phyloP scores from a whole-genome alignment of 768 basidiomycete species.

The Mycena filopes region DNA sequence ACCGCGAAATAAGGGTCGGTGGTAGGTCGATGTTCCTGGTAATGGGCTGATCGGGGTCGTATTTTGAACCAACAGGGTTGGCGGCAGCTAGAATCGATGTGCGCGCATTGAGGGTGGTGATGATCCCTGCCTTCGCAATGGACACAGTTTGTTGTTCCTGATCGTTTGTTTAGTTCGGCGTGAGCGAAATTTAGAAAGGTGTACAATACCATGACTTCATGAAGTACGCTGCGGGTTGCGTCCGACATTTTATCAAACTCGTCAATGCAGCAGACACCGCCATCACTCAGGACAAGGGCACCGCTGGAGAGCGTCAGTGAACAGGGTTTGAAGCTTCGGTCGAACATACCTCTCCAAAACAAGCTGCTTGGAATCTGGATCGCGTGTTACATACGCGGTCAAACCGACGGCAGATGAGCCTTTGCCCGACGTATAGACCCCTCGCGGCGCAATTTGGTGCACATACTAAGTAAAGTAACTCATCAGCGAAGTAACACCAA shows the following conservation, averaged over 20 bases:
- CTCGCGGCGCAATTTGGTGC: slow-evolving; percentile 97
- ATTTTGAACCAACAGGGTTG: slow-evolving; percentile 96
- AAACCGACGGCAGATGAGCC: slow-evolving; percentile 98
- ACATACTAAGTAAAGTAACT: slow-evolving; percentile 76
- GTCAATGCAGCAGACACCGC: slow-evolving; percentile 98
- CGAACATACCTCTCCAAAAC: slow-evolving; percentile 86
- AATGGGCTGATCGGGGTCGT: slow-evolving; percentile 91
- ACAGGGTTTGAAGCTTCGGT: neutral
- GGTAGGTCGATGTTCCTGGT: slow-evolving; percentile 97
- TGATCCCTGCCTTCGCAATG: slow-evolving; percentile 98
- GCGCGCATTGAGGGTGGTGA: slow-evolving; percentile 97
- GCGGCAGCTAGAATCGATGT: slow-evolving; percentile 98
- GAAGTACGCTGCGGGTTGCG: slow-evolving; percentile 94
- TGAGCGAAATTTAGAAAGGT: neutral
- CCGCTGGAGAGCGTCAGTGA: slow-evolving; percentile 62
- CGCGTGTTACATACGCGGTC: slow-evolving; percentile 97
- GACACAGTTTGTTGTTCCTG: slow-evolving; percentile 99
- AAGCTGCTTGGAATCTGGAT: slow-evolving; percentile 97
- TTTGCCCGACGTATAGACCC: slow-evolving; percentile 97
- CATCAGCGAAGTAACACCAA: neutral
- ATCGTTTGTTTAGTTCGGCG: neutral
- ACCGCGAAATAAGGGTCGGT: slow-evolving; percentile 96
- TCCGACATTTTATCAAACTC: slow-evolving; percentile 99
- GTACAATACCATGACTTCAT: slow-evolving; percentile 92
- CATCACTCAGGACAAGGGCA: slow-evolving; percentile 93